Evolutionary conservation across 2,329 filamentous ascomycete genomes (phyloP).

Genomic region (Amauroascus verrucosus): DNA sequence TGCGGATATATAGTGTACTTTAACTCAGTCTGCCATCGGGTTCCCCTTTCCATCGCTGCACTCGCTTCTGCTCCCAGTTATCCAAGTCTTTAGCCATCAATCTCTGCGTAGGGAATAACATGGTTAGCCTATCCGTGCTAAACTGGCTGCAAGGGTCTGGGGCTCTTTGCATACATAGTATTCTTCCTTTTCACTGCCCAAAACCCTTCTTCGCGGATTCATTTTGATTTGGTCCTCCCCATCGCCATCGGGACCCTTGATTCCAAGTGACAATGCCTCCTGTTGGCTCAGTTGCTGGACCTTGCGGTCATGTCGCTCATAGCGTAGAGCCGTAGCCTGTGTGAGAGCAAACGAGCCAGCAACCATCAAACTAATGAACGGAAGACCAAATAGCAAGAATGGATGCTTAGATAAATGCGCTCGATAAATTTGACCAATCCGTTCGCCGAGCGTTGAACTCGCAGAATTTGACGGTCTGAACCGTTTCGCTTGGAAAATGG

Average conservation of each 20-base stretch:
- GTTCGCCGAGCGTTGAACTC: slow-evolving; percentile 49
- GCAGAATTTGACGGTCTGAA: slow-evolving; percentile 50
- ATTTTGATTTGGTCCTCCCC: slow-evolving; percentile 61
- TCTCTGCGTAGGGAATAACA: slow-evolving; percentile 42
- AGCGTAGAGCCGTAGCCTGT: slow-evolving; percentile 83
- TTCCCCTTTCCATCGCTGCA: slow-evolving; percentile 81
- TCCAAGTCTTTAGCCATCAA: slow-evolving; percentile 83
- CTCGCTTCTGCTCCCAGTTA: slow-evolving; percentile 92
- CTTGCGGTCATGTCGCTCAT: slow-evolving; percentile 85
- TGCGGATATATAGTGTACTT: background rate
- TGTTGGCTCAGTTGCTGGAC: slow-evolving; percentile 76
- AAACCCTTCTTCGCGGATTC: slow-evolving; percentile 35
- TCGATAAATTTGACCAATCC: slow-evolving; percentile 68
- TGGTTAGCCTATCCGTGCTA: background rate
- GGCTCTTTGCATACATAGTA: slow-evolving; percentile 35
- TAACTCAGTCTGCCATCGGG: slow-evolving; percentile 57
- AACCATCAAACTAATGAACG: slow-evolving; percentile 82
- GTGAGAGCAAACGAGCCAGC: slow-evolving; percentile 90
- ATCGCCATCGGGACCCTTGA: slow-evolving; percentile 57
- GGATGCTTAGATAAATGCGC: slow-evolving; percentile 64
- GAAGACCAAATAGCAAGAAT: slow-evolving; percentile 86
- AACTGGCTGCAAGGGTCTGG: background rate
- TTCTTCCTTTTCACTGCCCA: slow-evolving; percentile 38
- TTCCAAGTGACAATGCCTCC: slow-evolving; percentile 70
- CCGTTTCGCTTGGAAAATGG: slow-evolving; percentile 57